Evolutionary conservation across 2,329 filamentous ascomycete species (phyloP).

Genomic region (Cercospora zeina): DNA sequence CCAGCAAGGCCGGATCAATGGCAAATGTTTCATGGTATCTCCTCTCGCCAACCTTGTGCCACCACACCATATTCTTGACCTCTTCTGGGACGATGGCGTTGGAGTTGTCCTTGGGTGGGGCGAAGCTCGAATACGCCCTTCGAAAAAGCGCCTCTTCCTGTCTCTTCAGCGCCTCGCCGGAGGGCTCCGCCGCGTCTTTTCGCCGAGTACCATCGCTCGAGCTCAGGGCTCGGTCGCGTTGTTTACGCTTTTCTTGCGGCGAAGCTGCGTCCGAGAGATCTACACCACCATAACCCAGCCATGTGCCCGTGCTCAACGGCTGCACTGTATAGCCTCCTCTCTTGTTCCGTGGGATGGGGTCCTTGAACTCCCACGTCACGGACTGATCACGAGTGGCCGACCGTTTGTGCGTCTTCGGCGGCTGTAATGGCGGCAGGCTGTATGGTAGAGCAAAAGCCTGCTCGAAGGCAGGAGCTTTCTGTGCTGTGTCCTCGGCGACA

Average conservation of each 20-base stretch:
- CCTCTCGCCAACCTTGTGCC: constrained; percentile 68
- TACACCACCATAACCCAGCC: constrained; percentile 57
- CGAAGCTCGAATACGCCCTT: constrained; percentile 77
- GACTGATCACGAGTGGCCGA: constrained; percentile 60
- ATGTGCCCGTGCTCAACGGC: constrained; percentile 65
- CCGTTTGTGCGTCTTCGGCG: constrained; percentile 67
- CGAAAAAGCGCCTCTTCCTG: constrained; percentile 71
- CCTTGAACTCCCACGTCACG: constrained; percentile 50
- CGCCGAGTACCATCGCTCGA: constrained; percentile 58
- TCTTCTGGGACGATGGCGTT: constrained; percentile 68
- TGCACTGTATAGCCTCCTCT: constrained; percentile 65
- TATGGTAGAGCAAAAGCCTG: constrained; percentile 71
- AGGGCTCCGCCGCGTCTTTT: constrained; percentile 27
- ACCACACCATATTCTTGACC: constrained; percentile 70
- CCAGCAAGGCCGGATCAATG: constrained; percentile 48
- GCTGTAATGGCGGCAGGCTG: constrained; percentile 65
- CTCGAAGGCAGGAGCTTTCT: constrained; percentile 64
- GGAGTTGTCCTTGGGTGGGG: constrained; percentile 72
- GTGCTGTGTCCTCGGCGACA: constrained; percentile 46
- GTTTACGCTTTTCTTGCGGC: constrained; percentile 66
- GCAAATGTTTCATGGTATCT: constrained; percentile 66
- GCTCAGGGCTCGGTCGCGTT: constrained; percentile 71
- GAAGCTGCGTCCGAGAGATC: constrained; percentile 51
- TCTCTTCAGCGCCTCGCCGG: constrained; percentile 54
- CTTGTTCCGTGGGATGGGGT: constrained; percentile 37